Evolutionary conservation across 305 asterid genomes (phyloP).

Genomic region (Fraxinus xanthoxyloides): DNA sequence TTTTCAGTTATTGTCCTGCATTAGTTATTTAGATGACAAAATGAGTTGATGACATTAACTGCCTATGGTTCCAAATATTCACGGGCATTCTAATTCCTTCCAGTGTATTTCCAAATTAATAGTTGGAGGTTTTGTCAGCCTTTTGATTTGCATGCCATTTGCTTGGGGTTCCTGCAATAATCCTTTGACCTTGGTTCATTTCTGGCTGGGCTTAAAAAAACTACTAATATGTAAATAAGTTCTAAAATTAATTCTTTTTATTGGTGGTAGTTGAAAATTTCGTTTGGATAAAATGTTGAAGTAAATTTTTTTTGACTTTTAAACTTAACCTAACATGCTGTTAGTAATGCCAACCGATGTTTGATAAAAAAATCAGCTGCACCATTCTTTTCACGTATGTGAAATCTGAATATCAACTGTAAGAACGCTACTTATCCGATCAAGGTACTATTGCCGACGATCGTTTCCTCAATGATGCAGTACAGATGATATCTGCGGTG

Average conservation of each 20-base stretch:
- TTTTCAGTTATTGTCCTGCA: slow-evolving; percentile 8
- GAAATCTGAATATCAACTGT: neutral
- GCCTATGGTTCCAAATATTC: neutral
- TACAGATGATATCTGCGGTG: neutral
- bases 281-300: neutral
- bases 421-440: neutral
- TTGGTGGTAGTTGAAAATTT: neutral
- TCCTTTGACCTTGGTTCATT: neutral
- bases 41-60: slow-evolving; percentile 1
- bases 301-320: neutral
- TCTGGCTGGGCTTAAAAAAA: neutral
- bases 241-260: neutral
- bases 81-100: neutral
- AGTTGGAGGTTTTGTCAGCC: neutral
- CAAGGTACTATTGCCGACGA: neutral
- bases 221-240: neutral
- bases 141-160: neutral
- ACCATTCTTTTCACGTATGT: neutral
- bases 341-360: neutral
- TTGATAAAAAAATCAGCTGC: neutral
- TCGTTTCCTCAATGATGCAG: neutral
- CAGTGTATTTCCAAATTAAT: neutral
- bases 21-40: neutral
- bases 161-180: slow-evolving; percentile 38
- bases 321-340: neutral